Conservation (phyloP, 1,284 basidiomycete genomes). For the Farysia itapuensis region DNA sequence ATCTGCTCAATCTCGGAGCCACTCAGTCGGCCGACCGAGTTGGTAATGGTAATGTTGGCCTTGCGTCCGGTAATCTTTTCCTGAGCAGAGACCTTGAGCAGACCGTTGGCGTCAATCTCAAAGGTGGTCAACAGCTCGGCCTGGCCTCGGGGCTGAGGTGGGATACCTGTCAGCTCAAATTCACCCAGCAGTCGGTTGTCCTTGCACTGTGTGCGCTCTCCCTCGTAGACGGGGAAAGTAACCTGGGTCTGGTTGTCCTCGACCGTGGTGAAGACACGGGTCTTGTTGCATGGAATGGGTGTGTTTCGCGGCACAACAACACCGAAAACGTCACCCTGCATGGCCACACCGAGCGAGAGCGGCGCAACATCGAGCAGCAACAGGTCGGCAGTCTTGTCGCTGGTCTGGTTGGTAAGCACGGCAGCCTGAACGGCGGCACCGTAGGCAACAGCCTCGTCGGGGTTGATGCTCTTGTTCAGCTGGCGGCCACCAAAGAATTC, state of each 20-base stretch:
- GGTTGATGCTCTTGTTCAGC: constrained; percentile 85
- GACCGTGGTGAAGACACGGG: constrained; percentile 59
- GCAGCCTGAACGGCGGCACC: constrained; percentile 60
- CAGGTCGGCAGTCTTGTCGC: constrained; percentile 60
- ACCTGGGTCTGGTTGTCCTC: constrained; percentile 60
- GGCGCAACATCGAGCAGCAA: constrained; percentile 59
- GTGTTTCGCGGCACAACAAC: constrained; percentile 60
- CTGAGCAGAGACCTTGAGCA: constrained; percentile 58
- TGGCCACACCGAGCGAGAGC: constrained; percentile 60
- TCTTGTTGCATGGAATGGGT: constrained; percentile 59
- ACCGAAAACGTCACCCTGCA: constrained; percentile 60
- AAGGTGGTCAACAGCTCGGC: constrained; percentile 59
- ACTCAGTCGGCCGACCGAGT: constrained; percentile 58
- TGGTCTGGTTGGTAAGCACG: constrained; percentile 60
- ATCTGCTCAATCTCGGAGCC: constrained; percentile 60
- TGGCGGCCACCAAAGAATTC: constrained; percentile 97
- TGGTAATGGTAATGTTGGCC: constrained; percentile 60
- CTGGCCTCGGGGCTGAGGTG: constrained; percentile 59
- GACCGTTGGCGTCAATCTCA: constrained; percentile 60
- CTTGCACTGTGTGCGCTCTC: constrained; percentile 60
- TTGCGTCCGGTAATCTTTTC: constrained; percentile 59
- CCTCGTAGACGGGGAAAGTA: constrained; percentile 60
- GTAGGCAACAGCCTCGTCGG: constrained; percentile 63
- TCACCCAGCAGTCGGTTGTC: constrained; percentile 60
- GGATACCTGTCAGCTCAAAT: constrained; percentile 60